A percentile compares a stretch with the other conserved stretches of the same genome.
These are phyloP conservation scores for Shiraia sp. DNA, from an alignment of 2,329 filamentous ascomycete species.

Conservation along the genomic window DNA sequence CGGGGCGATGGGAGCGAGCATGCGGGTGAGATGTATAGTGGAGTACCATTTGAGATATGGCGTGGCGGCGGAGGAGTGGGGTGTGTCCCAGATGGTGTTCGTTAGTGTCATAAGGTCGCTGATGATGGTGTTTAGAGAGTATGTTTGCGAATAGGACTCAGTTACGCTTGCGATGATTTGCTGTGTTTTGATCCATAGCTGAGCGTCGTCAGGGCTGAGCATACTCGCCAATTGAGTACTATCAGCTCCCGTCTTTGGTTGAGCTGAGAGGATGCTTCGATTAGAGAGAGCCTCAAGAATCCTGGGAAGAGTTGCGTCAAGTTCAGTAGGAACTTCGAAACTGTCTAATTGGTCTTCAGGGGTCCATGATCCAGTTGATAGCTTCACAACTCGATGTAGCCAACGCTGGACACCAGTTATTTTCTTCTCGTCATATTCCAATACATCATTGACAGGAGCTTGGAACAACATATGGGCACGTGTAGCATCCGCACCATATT, in stretches of 20 bases:
- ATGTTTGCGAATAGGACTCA: conserved; percentile 69
- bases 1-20: conserved; percentile 79
- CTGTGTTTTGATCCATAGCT: conserved; percentile 69
- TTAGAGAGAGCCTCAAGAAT: conserved; percentile 19
- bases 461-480: conserved; percentile 88
- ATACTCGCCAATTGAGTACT: conserved; percentile 2
- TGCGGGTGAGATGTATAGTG: conserved; percentile 63
- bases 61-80: conserved; percentile 39
- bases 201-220: conserved; percentile 39
- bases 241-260: background rate
- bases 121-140: conserved; percentile 80
- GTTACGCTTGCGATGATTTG: conserved; percentile 69
- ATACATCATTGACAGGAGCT: conserved; percentile 78
- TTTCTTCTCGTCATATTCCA: conserved; percentile 86
- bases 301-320: conserved; percentile 26
- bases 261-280: too few species aligned
- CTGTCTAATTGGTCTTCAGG: conserved; percentile 26
- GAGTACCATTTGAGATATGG: conserved; percentile 56
- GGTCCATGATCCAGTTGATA: conserved; percentile 40
- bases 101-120: conserved; percentile 83
- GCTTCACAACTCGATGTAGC: conserved; percentile 69
- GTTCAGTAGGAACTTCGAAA: conserved; percentile 23
- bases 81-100: conserved; percentile 56
- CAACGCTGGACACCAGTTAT: conserved; percentile 82
- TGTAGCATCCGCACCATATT: conserved; percentile 81